phyloP scores from a whole-genome alignment of 495 filamentous ascomycete genomes.

The Aspergillus wentii region DNA sequence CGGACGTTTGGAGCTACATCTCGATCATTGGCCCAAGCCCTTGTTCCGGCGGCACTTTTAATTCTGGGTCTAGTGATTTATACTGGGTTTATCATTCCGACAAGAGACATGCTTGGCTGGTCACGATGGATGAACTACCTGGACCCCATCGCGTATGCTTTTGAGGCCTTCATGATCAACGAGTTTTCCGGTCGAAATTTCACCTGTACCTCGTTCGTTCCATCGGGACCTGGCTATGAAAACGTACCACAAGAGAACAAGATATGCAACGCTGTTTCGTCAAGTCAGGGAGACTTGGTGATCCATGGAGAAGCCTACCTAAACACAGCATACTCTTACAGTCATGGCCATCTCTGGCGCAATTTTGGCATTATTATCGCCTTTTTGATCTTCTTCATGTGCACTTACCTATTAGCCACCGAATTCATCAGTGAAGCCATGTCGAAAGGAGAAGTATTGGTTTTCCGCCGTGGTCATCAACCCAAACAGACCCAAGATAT shows the following conservation, averaged over 20 bases:
- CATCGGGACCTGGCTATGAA: constrained; percentile 27
- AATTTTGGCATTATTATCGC: constrained; percentile 57
- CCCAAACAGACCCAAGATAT: constrained; percentile 8
- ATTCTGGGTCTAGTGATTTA: constrained; percentile 28
- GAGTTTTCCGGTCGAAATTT: constrained; percentile 50
- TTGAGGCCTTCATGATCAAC: constrained; percentile 33
- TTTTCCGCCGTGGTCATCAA: constrained; percentile 31
- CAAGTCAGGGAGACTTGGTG: constrained; percentile 30
- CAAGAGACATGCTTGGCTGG: constrained; percentile 30
- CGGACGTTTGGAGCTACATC: constrained; percentile 26
- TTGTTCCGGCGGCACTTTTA: constrained; percentile 24
- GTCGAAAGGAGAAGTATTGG: constrained; percentile 36
- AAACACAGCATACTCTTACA: constrained; percentile 42
- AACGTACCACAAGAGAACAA: constrained; percentile 6
- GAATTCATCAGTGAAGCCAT: constrained; percentile 25
- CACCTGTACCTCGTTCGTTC: constrained; percentile 43
- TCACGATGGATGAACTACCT: constrained; percentile 50
- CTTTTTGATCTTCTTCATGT: constrained; percentile 51
- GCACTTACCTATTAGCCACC: constrained; percentile 27
- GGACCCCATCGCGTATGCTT: constrained; percentile 55
- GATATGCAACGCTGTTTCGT: constrained; percentile 46
- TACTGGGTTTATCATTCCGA: constrained; percentile 30
- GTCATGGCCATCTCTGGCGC: constrained; percentile 49
- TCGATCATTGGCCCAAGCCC: constrained; percentile 29
- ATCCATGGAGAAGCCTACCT: constrained; percentile 46